Percentiles rank a stretch among this genome's conserved stretches.
phyloP scores from a whole-genome alignment of 768 basidiomycete genomes.

The Tylopilus subfusipes region DNA sequence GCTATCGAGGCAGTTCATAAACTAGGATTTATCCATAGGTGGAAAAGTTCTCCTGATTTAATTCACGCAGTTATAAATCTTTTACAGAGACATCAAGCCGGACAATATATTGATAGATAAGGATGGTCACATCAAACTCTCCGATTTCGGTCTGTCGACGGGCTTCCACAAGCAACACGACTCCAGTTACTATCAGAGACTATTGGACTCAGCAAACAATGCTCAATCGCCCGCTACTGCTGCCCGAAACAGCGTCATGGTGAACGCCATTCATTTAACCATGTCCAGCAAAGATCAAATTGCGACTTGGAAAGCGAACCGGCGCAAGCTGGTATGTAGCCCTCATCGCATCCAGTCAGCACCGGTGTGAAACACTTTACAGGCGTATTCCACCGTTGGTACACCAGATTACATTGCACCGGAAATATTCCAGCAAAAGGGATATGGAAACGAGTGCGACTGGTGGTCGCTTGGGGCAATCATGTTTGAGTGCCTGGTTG shows the following conservation, averaged over 20 bases:
- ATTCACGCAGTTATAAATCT: background rate
- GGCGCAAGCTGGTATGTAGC: constrained; percentile 82
- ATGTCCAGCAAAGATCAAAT: constrained; percentile 93
- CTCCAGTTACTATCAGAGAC: constrained; percentile 87
- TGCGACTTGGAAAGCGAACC: constrained; percentile 98
- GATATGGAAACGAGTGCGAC: constrained; percentile 98
- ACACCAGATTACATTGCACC: constrained; percentile 97
- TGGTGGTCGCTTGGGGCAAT: constrained; percentile 99
- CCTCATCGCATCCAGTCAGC: background rate
- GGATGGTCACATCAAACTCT: constrained; percentile 94
- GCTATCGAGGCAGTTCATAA: constrained; percentile 98
- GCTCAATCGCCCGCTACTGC: constrained; percentile 41
- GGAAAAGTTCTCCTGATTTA: background rate
- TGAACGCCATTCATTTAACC: constrained; percentile 94
- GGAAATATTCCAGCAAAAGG: constrained; percentile 93
- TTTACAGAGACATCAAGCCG: constrained; percentile 90
- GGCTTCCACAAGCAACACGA: constrained; percentile 99
- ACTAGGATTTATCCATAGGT: constrained; percentile 97
- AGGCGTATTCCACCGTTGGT: constrained; percentile 98
- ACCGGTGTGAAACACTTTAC: background rate
- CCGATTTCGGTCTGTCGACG: constrained; percentile 98
- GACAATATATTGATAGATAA: constrained; percentile 93
- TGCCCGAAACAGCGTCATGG: constrained; percentile 91
- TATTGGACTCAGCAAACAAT: constrained; percentile 65
- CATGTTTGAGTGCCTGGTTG: constrained; percentile 97